Conservation (phyloP, 176 grass and related monocot species). For the Zea luxurians region DNA sequence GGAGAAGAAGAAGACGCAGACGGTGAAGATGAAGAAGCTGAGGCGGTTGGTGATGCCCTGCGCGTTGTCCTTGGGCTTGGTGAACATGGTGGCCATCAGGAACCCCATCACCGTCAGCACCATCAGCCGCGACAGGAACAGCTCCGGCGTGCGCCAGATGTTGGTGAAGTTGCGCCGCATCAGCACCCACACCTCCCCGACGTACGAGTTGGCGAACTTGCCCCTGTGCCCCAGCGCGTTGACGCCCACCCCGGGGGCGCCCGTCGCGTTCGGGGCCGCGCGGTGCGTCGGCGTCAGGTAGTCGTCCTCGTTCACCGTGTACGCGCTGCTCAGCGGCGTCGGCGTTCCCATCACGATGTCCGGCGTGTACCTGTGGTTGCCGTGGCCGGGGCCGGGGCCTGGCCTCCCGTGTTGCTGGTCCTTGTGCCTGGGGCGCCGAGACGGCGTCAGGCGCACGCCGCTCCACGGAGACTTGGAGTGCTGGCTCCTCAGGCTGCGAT, state of each 20-base stretch:
- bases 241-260: slow-evolving; percentile 23
- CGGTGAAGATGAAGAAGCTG: slow-evolving; percentile 74
- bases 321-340: slow-evolving; percentile 65
- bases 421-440: slow-evolving; percentile 37
- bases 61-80: slow-evolving; percentile 51
- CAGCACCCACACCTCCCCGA: slow-evolving; percentile 55
- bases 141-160: slow-evolving; percentile 68
- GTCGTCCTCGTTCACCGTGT: slow-evolving; percentile 66
- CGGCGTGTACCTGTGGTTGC: slow-evolving; percentile 33
- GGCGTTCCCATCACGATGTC: slow-evolving; percentile 64
- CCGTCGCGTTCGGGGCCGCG: not conserved
- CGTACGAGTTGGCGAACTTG: slow-evolving; percentile 64
- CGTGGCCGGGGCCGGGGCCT: too few species aligned
- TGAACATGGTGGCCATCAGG: slow-evolving; percentile 76
- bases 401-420: too few species aligned
- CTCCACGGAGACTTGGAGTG: slow-evolving; percentile 59
- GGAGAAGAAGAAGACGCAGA: slow-evolving; percentile 70
- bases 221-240: slow-evolving; percentile 49
- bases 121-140: slow-evolving; percentile 69
- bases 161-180: slow-evolving; percentile 73
- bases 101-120: slow-evolving; percentile 57
- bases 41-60: slow-evolving; percentile 59
- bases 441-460: slow-evolving; percentile 52
- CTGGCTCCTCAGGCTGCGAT: slow-evolving; percentile 57
- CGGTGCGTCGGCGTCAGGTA: slow-evolving; percentile 46